Evolutionary conservation across 2,329 filamentous ascomycete genomes (phyloP).

Genomic region (Corynespora cassiicola): DNA sequence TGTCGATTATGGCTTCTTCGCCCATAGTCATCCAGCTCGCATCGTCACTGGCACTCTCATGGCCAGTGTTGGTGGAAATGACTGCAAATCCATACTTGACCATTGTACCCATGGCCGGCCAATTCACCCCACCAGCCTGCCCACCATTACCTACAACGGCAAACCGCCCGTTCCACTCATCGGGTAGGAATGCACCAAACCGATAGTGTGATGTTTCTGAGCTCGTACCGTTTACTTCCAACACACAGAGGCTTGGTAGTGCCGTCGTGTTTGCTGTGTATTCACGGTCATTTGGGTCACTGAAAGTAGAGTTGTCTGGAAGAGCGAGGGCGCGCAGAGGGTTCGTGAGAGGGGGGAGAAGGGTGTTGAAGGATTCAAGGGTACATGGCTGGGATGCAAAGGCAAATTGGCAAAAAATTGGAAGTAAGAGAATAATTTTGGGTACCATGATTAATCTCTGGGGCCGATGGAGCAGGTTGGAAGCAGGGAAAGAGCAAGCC

Average conservation of each 20-base stretch:
- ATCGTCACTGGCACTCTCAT: constrained; percentile 37
- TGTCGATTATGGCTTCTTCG: constrained; percentile 42
- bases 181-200: constrained; percentile 35
- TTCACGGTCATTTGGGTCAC: constrained; percentile 35
- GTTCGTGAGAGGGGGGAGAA: no score
- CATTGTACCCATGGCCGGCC: constrained; percentile 47
- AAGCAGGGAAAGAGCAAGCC: no score
- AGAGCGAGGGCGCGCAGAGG: constrained; percentile 10
- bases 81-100: constrained; percentile 44
- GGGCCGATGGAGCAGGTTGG: no score
- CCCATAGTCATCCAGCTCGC: constrained; percentile 36
- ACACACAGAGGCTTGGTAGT: constrained; percentile 31
- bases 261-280: constrained; percentile 41
- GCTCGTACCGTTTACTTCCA: constrained; percentile 30
- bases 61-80: constrained; percentile 49
- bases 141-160: constrained; percentile 49
- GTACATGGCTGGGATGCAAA: no score
- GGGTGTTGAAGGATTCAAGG: no score
- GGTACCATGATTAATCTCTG: no score
- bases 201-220: constrained; percentile 27
- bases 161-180: constrained; percentile 36
- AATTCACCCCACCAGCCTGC: constrained; percentile 51
- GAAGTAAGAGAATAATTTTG: no score
- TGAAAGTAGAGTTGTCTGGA: constrained; percentile 34
- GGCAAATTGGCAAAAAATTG: no score